Evolutionary conservation across 768 basidiomycete species (phyloP), one percentile per base, ranked within the genome.

Genomic region (Collybia mongolica): DNA sequence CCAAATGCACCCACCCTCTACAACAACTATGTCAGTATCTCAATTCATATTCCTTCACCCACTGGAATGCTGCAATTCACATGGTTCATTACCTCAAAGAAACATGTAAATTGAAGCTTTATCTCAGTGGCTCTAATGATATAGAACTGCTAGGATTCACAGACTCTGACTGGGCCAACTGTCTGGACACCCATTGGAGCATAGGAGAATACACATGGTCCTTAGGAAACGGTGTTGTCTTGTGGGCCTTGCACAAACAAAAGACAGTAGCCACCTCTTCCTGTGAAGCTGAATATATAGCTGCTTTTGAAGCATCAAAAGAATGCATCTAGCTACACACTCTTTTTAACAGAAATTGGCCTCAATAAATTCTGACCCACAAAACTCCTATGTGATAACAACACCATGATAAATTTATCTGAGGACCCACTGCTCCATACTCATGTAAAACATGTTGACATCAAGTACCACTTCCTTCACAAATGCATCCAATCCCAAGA

Each of bases 251-350:
- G 2, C 22, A 19, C 9, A 53, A 53, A 43, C 52, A 53, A 24
- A 53, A 53, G 40, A 53, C 52, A 5, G 42, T 53, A 2, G 41
- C 52, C 3, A 38, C 59, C 3, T 66, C 62, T 1, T 57, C 63
- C 2, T 52, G 56, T 9, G 70, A 75, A 56, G 67, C 72, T 1
- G 71, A 76, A 55, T 73, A 75, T 52, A 65, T 74, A 39, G 68
- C 72, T 5, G 55, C 61, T 1, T 54, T 57, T n/a, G 57, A 71
- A 24, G 59, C 66, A 1, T 36, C 52, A 0, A 47, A 53, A 35
- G 56, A 58, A 47, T 51, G 38, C 15, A 46, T 52, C 5, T 58
- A 53, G 54, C 36, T 58, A 3, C 24, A 38, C 0, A 57, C 44
- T n/a, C 12, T 49, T 73, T 17, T 44, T 55, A 7, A 44, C 40